These are phyloP conservation scores for Clavispora phyllophila DNA, from an alignment of 805 yeast species.

Conservation along the genomic window DNA sequence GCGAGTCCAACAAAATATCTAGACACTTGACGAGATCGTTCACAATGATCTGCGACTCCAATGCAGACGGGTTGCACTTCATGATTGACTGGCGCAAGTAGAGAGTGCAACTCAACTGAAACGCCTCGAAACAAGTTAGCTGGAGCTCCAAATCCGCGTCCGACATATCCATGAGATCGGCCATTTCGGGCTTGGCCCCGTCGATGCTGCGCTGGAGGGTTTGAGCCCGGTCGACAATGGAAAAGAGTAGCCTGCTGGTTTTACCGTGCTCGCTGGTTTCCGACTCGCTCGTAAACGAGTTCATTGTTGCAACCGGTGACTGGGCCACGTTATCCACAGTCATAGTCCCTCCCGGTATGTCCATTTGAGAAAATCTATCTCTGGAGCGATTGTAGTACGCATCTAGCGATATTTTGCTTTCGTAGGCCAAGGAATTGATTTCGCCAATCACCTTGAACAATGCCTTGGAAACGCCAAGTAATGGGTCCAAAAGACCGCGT, in stretches of 20 bases:
- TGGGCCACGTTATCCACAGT: background rate
- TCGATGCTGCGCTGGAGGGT: slow-evolving; percentile 47
- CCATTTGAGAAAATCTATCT: background rate
- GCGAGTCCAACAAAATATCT: slow-evolving; percentile 58
- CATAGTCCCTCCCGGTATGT: background rate
- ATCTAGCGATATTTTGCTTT: slow-evolving; percentile 33
- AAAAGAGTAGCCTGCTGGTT: slow-evolving; percentile 17
- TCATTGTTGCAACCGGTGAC: background rate
- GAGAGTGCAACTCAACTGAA: slow-evolving; percentile 63
- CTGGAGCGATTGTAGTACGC: slow-evolving; percentile 7
- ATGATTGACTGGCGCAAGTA: slow-evolving; percentile 64
- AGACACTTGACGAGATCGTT: slow-evolving; percentile 51
- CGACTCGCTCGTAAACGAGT: slow-evolving; percentile 9
- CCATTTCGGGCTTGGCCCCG: slow-evolving; percentile 46
- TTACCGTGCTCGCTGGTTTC: slow-evolving; percentile 22
- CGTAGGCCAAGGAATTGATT: slow-evolving; percentile 55
- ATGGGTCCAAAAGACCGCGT: slow-evolving; percentile 53
- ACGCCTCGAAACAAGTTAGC: slow-evolving; percentile 64
- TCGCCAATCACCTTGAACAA: slow-evolving; percentile 65
- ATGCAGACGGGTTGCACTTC: slow-evolving; percentile 52
- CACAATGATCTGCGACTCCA: slow-evolving; percentile 58
- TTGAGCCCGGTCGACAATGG: slow-evolving; percentile 27
- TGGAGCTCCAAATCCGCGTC: slow-evolving; percentile 58
- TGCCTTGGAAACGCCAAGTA: slow-evolving; percentile 68
- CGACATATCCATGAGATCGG: slow-evolving; percentile 36